Evolutionary conservation across 305 asterid species (phyloP).

Genomic region (Fraxinus platypoda): DNA sequence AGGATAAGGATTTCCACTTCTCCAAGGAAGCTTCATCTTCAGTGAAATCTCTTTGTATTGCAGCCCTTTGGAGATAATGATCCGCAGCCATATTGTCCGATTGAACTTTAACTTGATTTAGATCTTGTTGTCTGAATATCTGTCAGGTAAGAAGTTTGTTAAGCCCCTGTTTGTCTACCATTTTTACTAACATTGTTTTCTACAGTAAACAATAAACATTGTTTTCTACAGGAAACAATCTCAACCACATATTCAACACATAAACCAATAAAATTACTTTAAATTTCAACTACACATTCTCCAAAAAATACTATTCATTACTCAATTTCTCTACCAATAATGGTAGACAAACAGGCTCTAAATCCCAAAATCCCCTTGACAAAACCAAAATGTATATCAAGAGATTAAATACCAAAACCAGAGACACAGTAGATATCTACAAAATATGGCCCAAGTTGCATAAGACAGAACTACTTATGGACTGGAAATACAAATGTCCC

Average conservation of each 20-base stretch:
- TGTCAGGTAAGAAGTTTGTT: not conserved
- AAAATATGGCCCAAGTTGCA: not conserved
- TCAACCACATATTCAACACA: too few species aligned
- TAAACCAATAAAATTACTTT: too few species aligned
- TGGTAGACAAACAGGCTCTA: too few species aligned
- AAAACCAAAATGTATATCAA: not conserved
- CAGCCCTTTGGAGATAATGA: constrained; percentile 15
- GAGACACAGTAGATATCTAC: not conserved
- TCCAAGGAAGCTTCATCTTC: constrained; percentile 23
- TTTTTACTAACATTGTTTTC: too few species aligned
- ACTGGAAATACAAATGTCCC: not conserved
- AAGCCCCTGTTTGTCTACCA: too few species aligned
- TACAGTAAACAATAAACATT: too few species aligned
- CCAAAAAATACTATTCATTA: too few species aligned
- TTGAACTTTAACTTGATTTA: not conserved
- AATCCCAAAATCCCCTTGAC: not conserved
- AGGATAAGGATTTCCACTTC: constrained; percentile 18
- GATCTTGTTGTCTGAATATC: not conserved
- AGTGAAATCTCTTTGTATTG: not conserved
- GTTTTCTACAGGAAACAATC: too few species aligned
- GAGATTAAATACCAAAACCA: not conserved
- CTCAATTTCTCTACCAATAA: too few species aligned
- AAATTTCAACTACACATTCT: too few species aligned
- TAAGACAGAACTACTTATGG: not conserved
- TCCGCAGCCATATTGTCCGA: constrained; percentile 17